Evolutionary conservation across 805 yeast species (phyloP).

Genomic region (Cyberlindnera lachancei): DNA sequence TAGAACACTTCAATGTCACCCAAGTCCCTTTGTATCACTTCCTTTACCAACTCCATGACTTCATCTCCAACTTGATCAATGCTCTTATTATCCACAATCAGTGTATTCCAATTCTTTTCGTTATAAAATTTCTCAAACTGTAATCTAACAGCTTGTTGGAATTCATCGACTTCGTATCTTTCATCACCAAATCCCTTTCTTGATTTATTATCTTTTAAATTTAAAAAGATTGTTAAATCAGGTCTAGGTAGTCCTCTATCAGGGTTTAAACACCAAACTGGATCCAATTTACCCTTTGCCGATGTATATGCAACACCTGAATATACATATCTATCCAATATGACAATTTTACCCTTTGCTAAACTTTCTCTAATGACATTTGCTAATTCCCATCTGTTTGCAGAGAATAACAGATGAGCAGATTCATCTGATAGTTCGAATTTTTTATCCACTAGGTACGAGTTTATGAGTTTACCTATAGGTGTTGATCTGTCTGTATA

Average conservation of each 20-base stretch:
- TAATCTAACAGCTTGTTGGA: slow-evolving; percentile 65
- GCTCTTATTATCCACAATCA: slow-evolving; percentile 53
- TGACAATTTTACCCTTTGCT: slow-evolving; percentile 46
- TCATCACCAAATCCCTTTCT: slow-evolving; percentile 93
- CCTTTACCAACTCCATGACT: slow-evolving; percentile 33
- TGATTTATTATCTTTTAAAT: slow-evolving; percentile 38
- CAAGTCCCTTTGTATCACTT: slow-evolving; percentile 3
- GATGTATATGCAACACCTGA: slow-evolving; percentile 91
- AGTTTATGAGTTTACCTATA: slow-evolving; percentile 72
- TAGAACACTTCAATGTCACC: slow-evolving; percentile 9
- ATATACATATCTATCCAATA: slow-evolving; percentile 83
- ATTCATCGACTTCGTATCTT: slow-evolving; percentile 68
- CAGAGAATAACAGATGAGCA: slow-evolving; percentile 81
- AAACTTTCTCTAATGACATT: slow-evolving; percentile 38
- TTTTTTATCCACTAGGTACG: slow-evolving; percentile 49
- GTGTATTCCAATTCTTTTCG: slow-evolving; percentile 32
- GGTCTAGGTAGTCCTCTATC: slow-evolving; percentile 85
- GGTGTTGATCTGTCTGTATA: slow-evolving; percentile 60
- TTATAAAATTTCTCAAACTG: slow-evolving; percentile 46
- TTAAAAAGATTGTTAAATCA: slow-evolving; percentile 72
- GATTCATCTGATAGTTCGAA: slow-evolving; percentile 63
- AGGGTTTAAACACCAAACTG: slow-evolving; percentile 74
- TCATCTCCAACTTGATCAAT: slow-evolving; percentile 47
- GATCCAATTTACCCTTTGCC: slow-evolving; percentile 70
- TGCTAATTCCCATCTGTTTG: slow-evolving; percentile 88